Percentiles rank a stretch among this genome's conserved stretches.
phyloP scores from a whole-genome alignment of 2,329 filamentous ascomycete genomes.

The Colletotrichum zoysiae region DNA sequence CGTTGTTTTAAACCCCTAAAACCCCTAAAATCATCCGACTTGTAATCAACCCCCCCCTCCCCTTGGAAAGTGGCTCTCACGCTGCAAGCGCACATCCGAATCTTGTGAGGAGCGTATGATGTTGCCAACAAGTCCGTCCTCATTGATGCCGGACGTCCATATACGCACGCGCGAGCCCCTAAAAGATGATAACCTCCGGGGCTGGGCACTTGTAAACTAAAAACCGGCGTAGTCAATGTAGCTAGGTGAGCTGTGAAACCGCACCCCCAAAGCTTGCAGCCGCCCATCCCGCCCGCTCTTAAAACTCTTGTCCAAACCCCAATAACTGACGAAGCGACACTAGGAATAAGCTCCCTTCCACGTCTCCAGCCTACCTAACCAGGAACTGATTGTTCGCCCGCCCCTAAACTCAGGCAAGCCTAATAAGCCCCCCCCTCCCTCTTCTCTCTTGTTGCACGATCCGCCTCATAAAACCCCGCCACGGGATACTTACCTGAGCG shows the following conservation, averaged over 20 bases:
- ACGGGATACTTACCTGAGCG: conserved; percentile 11
- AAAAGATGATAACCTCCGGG: neutral
- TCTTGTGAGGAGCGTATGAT: neutral
- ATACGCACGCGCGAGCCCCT: conserved; percentile 1
- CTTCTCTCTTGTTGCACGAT: neutral
- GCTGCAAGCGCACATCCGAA: conserved; percentile 2
- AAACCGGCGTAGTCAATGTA: neutral
- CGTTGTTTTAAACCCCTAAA: neutral
- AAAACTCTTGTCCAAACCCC: neutral
- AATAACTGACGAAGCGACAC: neutral
- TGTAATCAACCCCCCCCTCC: neutral
- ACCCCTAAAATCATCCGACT: neutral
- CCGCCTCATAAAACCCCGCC: conserved; percentile 19
- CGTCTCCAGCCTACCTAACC: neutral
- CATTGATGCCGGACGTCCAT: neutral
- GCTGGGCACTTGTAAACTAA: neutral
- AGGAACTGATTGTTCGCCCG: neutral
- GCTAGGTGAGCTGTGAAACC: too few relatives aligned
- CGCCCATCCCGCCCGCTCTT: too few relatives aligned
- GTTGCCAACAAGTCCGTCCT: neutral
- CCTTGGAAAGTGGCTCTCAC: neutral
- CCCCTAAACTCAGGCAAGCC: neutral
- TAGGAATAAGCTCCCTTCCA: neutral
- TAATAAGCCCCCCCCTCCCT: neutral
- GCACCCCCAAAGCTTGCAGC: neutral